These are phyloP conservation scores for Mercurialis annua DNA, from an alignment of 345 rosid species.

Conservation along the genomic window DNA sequence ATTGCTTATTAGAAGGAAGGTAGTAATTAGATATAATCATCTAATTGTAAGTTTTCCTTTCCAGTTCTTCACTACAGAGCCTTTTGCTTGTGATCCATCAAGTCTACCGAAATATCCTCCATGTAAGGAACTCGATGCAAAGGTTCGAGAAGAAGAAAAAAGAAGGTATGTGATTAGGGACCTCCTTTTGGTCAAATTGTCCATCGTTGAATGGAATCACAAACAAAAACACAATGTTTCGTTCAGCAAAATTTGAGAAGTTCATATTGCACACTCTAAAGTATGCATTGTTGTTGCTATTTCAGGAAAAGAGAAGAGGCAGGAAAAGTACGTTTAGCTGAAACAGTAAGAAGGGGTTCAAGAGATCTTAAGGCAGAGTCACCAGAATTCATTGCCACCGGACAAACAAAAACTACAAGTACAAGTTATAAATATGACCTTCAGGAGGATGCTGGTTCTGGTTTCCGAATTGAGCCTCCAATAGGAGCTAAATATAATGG, in stretches of 20 bases:
- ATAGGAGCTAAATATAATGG: constrained; percentile 24
- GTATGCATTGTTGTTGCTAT: constrained; percentile 13
- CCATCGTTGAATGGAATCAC: too few relatives aligned
- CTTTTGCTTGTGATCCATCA: constrained; percentile 26
- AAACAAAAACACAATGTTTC: too few relatives aligned
- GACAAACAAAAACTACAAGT: constrained; percentile 42
- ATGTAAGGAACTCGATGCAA: constrained; percentile 26
- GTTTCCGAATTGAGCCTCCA: constrained; percentile 44
- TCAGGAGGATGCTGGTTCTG: constrained; percentile 39
- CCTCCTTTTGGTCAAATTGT: neutral
- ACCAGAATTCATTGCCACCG: constrained; percentile 60
- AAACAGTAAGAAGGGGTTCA: constrained; percentile 59
- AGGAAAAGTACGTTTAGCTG: constrained; percentile 56
- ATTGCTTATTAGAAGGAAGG: too few relatives aligned
- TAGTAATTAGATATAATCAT: neutral
- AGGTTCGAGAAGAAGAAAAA: constrained; percentile 24
- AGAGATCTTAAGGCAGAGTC: constrained; percentile 49
- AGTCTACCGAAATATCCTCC: constrained; percentile 30
- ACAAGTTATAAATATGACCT: constrained; percentile 36
- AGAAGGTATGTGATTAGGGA: constrained; percentile 15
- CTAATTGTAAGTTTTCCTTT: neutral
- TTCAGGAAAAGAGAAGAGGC: constrained; percentile 63
- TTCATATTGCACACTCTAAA: neutral
- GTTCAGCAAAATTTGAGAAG: neutral
- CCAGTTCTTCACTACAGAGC: constrained; percentile 23